A percentile compares a stretch with the other conserved stretches of the same genome.
These are phyloP conservation scores for Anthracocystis walkeri DNA, from an alignment of 1,284 basidiomycete species.

Conservation along the genomic window DNA sequence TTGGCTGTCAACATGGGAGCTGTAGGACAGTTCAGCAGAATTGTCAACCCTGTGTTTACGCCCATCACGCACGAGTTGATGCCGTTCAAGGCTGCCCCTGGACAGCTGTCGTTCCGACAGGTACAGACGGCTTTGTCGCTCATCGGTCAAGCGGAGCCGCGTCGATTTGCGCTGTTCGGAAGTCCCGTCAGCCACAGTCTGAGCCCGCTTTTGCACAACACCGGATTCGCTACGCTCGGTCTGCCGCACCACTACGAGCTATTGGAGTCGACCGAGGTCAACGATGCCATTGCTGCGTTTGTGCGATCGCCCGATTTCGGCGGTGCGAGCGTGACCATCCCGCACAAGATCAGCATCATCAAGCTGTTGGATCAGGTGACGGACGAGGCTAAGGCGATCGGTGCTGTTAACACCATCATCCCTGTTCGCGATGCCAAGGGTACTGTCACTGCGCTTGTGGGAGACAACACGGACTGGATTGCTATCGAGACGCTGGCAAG, in stretches of 20 bases:
- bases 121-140: slow-evolving; percentile 85
- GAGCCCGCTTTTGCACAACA: slow-evolving; percentile 93
- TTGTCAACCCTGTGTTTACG: slow-evolving; percentile 86
- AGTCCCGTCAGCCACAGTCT: slow-evolving; percentile 88
- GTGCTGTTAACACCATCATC: slow-evolving; percentile 68
- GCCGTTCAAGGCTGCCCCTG: slow-evolving; percentile 84
- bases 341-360: slow-evolving; percentile 65
- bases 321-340: slow-evolving; percentile 87
- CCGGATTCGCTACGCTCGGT: slow-evolving; percentile 83
- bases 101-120: slow-evolving; percentile 87
- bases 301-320: slow-evolving; percentile 83
- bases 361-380: slow-evolving; percentile 59
- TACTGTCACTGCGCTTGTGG: slow-evolving; percentile 35
- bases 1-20: slow-evolving; percentile 94
- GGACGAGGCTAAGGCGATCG: slow-evolving; percentile 63
- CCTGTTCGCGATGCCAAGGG: slow-evolving; percentile 42
- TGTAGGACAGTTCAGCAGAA: slow-evolving; percentile 82
- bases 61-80: slow-evolving; percentile 90
- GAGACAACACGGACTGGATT: slow-evolving; percentile 69
- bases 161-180: slow-evolving; percentile 87
- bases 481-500: slow-evolving; percentile 57
- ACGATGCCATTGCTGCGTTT: slow-evolving; percentile 76
- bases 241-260: slow-evolving; percentile 75
- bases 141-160: slow-evolving; percentile 80
- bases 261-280: slow-evolving; percentile 80